A percentile compares a stretch with the other conserved stretches of the same genome.
phyloP scores from a whole-genome alignment of 352 stramenopile species.

The Pythium dissimile region DNA sequence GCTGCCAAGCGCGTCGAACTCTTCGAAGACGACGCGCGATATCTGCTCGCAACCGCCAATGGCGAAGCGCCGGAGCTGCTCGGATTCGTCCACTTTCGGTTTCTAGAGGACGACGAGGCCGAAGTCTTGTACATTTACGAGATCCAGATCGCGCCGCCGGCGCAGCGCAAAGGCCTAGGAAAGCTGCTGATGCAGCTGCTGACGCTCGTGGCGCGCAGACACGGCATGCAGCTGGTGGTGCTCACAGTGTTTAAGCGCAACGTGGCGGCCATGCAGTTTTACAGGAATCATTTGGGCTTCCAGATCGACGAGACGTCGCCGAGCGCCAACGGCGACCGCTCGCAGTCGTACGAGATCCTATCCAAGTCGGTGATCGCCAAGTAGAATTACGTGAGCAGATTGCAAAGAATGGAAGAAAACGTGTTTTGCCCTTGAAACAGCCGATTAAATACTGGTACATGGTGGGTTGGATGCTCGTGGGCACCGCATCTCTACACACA shows the following conservation, averaged over 20 bases:
- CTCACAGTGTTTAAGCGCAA: constrained; percentile 95
- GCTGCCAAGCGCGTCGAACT: constrained; percentile 82
- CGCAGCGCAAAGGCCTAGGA: constrained; percentile 80
- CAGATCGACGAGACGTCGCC: constrained; percentile 89
- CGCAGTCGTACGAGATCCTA: constrained; percentile 83
- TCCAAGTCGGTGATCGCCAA: constrained; percentile 51
- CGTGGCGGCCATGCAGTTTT: constrained; percentile 85
- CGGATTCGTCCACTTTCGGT: constrained; percentile 92
- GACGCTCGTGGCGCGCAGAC: constrained; percentile 70
- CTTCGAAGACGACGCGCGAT: constrained; percentile 81
- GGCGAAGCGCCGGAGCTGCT: constrained; percentile 29
- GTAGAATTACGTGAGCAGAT: neutral
- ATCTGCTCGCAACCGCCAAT: constrained; percentile 53
- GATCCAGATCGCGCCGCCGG: constrained; percentile 76
- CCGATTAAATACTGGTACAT: neutral
- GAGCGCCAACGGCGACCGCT: constrained; percentile 62
- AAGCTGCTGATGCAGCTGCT: constrained; percentile 91
- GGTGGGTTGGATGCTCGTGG: neutral
- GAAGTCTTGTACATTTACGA: constrained; percentile 93
- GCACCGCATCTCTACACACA: neutral
- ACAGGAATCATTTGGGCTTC: constrained; percentile 84
- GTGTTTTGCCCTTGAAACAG: constrained; percentile 16
- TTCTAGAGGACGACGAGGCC: constrained; percentile 89
- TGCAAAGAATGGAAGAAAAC: neutral
- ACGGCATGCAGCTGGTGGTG: constrained; percentile 88